Conservation (phyloP, 768 basidiomycete species). For the Tylopilus sp. region DNA sequence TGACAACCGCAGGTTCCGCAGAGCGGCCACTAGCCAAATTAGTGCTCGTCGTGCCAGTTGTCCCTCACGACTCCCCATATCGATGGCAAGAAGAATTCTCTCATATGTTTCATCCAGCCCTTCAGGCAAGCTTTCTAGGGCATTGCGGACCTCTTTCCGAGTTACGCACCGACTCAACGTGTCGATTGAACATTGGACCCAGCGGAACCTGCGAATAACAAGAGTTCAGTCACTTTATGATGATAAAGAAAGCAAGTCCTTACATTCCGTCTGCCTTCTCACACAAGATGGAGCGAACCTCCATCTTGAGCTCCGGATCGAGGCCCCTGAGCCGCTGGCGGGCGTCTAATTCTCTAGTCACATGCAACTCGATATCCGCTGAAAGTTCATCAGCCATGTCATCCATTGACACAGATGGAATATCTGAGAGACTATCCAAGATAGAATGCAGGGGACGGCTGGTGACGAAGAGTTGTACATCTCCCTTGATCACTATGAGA, state of each 20-base stretch:
- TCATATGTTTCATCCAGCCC: constrained; percentile 5
- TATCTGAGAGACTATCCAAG: neutral
- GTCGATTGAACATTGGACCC: neutral
- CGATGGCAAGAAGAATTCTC: constrained; percentile 1
- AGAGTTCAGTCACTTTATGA: neutral
- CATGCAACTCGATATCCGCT: neutral
- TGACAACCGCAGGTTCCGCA: neutral
- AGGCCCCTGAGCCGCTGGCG: neutral
- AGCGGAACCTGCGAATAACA: neutral
- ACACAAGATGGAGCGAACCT: neutral
- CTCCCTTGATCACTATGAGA: neutral
- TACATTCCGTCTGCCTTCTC: neutral
- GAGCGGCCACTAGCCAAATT: constrained; percentile 1
- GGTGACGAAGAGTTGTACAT: neutral
- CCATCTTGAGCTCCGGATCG: neutral
- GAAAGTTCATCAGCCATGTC: neutral
- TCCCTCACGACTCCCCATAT: neutral
- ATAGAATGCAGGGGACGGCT: neutral
- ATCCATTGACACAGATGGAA: constrained; percentile 4
- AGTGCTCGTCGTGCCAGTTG: neutral
- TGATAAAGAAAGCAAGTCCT: neutral
- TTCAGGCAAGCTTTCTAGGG: neutral
- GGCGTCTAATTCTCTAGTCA: constrained; percentile 1
- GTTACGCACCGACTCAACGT: neutral
- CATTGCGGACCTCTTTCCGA: neutral